These are phyloP conservation scores for Cryphonectria nitschkei DNA, from an alignment of 2,329 filamentous ascomycete species.

Conservation along the genomic window DNA sequence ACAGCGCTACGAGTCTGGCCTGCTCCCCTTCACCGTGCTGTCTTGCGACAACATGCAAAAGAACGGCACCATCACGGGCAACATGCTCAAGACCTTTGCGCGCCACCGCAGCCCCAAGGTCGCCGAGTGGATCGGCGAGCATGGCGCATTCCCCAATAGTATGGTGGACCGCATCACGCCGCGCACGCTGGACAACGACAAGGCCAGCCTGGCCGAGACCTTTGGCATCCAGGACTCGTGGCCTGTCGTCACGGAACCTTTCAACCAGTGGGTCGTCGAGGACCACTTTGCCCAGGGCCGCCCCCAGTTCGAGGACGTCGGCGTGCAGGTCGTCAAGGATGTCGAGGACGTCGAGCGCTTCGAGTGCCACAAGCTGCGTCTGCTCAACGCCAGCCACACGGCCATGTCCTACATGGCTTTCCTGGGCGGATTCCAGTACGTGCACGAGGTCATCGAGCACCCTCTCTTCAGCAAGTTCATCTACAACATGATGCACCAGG, in stretches of 20 bases:
- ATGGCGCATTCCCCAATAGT: slow-evolving; percentile 56
- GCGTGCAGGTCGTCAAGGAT: slow-evolving; percentile 51
- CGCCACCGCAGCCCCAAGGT: slow-evolving; percentile 50
- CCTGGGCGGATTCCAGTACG: slow-evolving; percentile 56
- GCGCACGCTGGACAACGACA: slow-evolving; percentile 51
- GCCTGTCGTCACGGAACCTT: slow-evolving; percentile 60
- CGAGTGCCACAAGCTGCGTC: slow-evolving; percentile 60
- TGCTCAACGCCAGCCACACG: slow-evolving; percentile 57
- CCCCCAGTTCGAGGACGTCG: slow-evolving; percentile 55
- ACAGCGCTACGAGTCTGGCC: slow-evolving; percentile 48
- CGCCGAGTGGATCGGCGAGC: slow-evolving; percentile 51
- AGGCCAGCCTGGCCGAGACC: slow-evolving; percentile 45
- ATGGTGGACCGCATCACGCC: slow-evolving; percentile 62
- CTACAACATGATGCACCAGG: slow-evolving; percentile 59
- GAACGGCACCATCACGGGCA: slow-evolving; percentile 56
- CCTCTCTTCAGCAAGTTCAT: slow-evolving; percentile 51
- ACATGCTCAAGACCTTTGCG: slow-evolving; percentile 56
- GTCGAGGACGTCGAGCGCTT: slow-evolving; percentile 58
- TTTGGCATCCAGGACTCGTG: slow-evolving; percentile 55
- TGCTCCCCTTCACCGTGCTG: slow-evolving; percentile 57
- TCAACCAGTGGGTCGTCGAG: slow-evolving; percentile 60
- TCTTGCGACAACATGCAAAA: slow-evolving; percentile 63
- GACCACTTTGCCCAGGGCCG: slow-evolving; percentile 56
- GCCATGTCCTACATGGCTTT: slow-evolving; percentile 56
- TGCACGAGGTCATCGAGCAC: slow-evolving; percentile 57